Percentiles rank a stretch among this genome's conserved stretches.
Conservation (phyloP, 2,329 filamentous ascomycete species). For the Fusarium heterosporum region DNA sequence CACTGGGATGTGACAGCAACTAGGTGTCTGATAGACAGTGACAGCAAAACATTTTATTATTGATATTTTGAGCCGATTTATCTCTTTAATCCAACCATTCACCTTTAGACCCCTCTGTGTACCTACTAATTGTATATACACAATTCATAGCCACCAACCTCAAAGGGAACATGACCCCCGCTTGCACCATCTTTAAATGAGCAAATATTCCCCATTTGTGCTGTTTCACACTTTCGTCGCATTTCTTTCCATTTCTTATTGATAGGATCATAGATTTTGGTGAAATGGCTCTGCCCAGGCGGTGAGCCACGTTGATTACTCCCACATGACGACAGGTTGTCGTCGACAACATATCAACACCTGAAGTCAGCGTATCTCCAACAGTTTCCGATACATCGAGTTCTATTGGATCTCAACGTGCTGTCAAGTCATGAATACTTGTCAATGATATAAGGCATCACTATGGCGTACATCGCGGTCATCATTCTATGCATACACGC, state of each 20-base stretch:
- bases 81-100: too few relatives aligned
- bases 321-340: constrained; percentile 4
- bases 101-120: too few relatives aligned
- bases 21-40: not conserved
- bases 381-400: not conserved
- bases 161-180: too few relatives aligned
- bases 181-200: not conserved
- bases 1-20: too few relatives aligned
- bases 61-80: too few relatives aligned
- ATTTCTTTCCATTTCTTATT: not conserved
- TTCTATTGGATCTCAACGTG: not conserved
- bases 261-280: not conserved
- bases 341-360: not conserved
- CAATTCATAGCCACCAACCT: too few relatives aligned
- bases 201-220: not conserved
- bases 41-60: too few relatives aligned
- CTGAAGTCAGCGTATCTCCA: not conserved
- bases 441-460: not conserved
- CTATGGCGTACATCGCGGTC: not conserved
- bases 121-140: too few relatives aligned
- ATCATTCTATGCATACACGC: not conserved
- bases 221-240: not conserved
- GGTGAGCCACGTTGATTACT: not conserved
- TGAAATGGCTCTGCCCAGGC: not conserved
- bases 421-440: not conserved